These are phyloP conservation scores for Pulveroboletus sp. DNA, from an alignment of 768 basidiomycete species.

Conservation along the genomic window DNA sequence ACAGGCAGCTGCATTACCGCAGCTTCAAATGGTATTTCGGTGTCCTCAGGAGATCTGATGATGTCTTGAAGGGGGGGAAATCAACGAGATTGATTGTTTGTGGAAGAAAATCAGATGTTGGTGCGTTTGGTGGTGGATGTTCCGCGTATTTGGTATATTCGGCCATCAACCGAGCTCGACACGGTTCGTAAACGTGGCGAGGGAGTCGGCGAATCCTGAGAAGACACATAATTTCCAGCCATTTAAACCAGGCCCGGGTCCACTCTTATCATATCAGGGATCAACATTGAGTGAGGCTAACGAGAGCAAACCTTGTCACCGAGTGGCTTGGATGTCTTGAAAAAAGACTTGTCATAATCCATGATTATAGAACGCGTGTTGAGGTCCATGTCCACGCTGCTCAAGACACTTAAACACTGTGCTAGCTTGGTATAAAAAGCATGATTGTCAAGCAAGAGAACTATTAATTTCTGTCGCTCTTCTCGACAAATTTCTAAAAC, in stretches of 20 bases:
- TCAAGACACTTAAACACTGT: neutral
- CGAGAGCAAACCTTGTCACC: neutral
- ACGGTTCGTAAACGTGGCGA: neutral
- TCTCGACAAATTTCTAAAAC: neutral
- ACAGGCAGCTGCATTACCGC: slow-evolving; percentile 3
- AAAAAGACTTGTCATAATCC: neutral
- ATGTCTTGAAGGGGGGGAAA: slow-evolving; percentile 4
- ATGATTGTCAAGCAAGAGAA: neutral
- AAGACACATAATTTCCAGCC: neutral
- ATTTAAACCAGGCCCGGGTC: neutral
- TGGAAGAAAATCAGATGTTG: neutral
- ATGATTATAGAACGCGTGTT: too few species aligned
- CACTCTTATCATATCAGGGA: neutral
- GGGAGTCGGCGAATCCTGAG: neutral
- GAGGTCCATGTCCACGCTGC: neutral
- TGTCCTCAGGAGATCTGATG: neutral
- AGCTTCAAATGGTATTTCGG: neutral
- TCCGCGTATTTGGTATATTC: neutral
- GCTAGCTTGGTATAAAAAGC: neutral
- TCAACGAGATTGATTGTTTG: neutral
- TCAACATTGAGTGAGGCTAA: neutral
- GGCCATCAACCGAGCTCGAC: neutral
- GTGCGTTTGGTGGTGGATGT: neutral
- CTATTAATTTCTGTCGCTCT: neutral
- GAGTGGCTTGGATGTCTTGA: neutral